phyloP scores from a whole-genome alignment of 371 early-diverging fungal species.

The Mortierella polycephala region DNA sequence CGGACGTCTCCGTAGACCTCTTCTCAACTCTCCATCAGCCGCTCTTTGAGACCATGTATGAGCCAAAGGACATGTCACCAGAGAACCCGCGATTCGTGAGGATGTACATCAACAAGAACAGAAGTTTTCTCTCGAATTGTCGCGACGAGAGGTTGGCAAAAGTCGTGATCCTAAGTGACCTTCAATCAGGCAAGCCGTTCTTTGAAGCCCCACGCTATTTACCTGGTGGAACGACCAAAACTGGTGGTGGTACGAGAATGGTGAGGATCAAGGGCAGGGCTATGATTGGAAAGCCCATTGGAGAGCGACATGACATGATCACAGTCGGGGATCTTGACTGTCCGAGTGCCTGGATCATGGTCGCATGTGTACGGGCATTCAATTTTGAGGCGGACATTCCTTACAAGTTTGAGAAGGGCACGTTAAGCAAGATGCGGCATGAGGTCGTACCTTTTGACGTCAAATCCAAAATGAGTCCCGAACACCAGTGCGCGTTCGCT shows the following conservation, averaged over 20 bases:
- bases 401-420: constrained; percentile 38
- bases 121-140: constrained; percentile 43
- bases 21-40: constrained; percentile 45
- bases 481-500: constrained; percentile 40
- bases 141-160: constrained; percentile 48
- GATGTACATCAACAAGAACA: constrained; percentile 51
- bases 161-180: constrained; percentile 42
- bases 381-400: constrained; percentile 20
- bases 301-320: constrained; percentile 45
- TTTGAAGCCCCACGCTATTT: background rate
- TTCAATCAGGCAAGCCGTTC: constrained; percentile 38
- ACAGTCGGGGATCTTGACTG: constrained; percentile 54
- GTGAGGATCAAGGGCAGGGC: constrained; percentile 34
- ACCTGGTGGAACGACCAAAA: background rate
- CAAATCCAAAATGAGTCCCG: constrained; percentile 23
- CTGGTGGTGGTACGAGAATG: constrained; percentile 25
- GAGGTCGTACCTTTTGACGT: constrained; percentile 38
- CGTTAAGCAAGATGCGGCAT: constrained; percentile 45
- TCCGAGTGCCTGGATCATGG: constrained; percentile 42
- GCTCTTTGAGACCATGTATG: constrained; percentile 26
- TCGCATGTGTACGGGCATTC: constrained; percentile 26
- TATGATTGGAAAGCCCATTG: constrained; percentile 55
- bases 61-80: constrained; percentile 38
- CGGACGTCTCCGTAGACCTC: constrained; percentile 43
- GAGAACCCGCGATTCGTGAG: constrained; percentile 46